Percentiles rank a stretch among this genome's conserved stretches.
Evolutionary conservation across 2,329 filamentous ascomycete genomes (phyloP).

Genomic region (Didymella keratinophila): DNA sequence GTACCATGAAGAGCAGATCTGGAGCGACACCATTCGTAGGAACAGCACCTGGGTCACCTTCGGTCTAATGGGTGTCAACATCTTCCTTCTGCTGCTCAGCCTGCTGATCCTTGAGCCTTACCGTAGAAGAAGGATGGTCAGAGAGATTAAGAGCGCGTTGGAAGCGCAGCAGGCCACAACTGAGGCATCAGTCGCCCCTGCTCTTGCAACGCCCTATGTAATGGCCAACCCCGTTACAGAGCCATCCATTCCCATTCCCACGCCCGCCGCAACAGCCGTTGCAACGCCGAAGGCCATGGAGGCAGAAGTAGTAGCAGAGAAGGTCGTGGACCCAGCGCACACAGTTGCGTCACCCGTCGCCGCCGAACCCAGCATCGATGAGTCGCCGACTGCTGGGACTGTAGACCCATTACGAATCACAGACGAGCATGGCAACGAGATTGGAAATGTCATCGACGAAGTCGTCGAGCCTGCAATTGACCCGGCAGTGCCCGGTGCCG

Average conservation of each 20-base stretch:
- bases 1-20: conserved; percentile 99
- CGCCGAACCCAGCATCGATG: conserved; percentile 15
- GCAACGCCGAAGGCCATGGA: conserved; percentile 11
- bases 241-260: not conserved
- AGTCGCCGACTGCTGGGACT: conserved; percentile 15
- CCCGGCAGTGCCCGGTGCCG: conserved; percentile 21
- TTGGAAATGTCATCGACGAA: conserved; percentile 10
- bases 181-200: conserved; percentile 21
- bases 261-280: not conserved
- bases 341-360: not conserved
- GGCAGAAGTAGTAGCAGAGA: conserved; percentile 34
- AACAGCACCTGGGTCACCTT: conserved; percentile 99
- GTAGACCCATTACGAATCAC: conserved; percentile 24
- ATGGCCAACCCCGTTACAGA: conserved; percentile 5
- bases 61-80: conserved; percentile 96
- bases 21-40: conserved; percentile 95
- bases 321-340: conserved; percentile 26
- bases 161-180: conserved; percentile 42
- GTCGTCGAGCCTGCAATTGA: conserved; percentile 20
- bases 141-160: conserved; percentile 65
- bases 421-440: conserved; percentile 9
- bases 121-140: conserved; percentile 81
- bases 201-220: conserved; percentile 8
- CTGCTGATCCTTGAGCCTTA: conserved; percentile 94
- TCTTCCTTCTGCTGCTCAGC: conserved; percentile 84